Evolutionary conservation across 345 rosid species (phyloP).

Genomic region (Aquilaria malaccensis): DNA sequence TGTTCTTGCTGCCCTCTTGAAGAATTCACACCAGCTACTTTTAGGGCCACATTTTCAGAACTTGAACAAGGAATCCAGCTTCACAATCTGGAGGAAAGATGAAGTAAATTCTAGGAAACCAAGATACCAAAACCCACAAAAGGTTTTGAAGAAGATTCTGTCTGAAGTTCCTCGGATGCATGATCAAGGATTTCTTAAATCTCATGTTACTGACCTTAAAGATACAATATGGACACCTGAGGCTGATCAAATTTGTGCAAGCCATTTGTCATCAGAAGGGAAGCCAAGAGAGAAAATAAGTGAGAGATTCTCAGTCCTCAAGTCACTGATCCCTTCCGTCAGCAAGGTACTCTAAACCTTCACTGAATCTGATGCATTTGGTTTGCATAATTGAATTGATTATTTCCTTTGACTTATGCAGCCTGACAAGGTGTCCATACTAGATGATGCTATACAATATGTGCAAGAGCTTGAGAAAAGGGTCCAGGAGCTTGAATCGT

Average conservation of each 20-base stretch:
- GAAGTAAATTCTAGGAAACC: constrained; percentile 13
- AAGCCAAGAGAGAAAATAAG: constrained; percentile 45
- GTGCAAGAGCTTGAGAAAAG: constrained; percentile 62
- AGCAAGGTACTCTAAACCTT: constrained; percentile 45
- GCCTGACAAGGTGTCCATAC: constrained; percentile 64
- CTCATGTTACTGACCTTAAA: constrained; percentile 26
- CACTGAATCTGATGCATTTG: neutral
- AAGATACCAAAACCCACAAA: constrained; percentile 36
- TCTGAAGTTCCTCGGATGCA: constrained; percentile 67
- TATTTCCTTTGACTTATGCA: constrained; percentile 24
- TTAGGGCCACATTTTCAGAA: constrained; percentile 41
- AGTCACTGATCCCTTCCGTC: constrained; percentile 63
- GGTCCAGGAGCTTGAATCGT: constrained; percentile 58
- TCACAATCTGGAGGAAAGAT: constrained; percentile 49
- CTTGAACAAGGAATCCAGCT: constrained; percentile 50
- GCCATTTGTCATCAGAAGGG: constrained; percentile 38
- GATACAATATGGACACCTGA: constrained; percentile 34
- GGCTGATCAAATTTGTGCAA: constrained; percentile 37
- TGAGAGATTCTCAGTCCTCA: constrained; percentile 47
- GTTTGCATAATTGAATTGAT: neutral
- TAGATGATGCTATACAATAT: constrained; percentile 74
- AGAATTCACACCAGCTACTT: constrained; percentile 50
- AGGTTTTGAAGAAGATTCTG: constrained; percentile 62
- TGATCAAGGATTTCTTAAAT: constrained; percentile 25
- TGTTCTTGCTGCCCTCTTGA: constrained; percentile 55